phyloP scores from a whole-genome alignment of 139 green algal species.

The Chlamydomonas incerta region DNA sequence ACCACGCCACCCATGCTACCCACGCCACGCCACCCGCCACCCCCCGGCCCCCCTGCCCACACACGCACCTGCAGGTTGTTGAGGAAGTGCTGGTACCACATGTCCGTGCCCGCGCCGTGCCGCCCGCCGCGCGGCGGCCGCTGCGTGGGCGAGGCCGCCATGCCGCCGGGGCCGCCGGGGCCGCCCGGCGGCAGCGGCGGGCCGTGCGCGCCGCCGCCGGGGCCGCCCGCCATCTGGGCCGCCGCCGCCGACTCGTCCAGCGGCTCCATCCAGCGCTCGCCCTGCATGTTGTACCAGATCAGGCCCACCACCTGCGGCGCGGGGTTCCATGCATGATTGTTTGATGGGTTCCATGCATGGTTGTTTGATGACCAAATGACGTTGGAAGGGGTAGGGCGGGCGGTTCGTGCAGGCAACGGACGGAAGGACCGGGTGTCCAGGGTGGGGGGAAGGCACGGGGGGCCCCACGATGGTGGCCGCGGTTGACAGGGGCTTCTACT shows the following conservation, averaged over 20 bases:
- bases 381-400: no score
- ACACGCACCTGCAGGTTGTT: slow-evolving; percentile 12
- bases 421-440: no score
- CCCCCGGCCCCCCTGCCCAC: background rate
- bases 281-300: slow-evolving; percentile 77
- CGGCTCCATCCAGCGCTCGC: slow-evolving; percentile 76
- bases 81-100: slow-evolving; percentile 35
- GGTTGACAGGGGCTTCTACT: no score
- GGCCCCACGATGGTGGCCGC: no score
- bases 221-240: background rate
- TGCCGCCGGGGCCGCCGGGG: background rate
- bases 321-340: no score
- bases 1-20: no score
- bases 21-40: no score
- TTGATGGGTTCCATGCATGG: no score
- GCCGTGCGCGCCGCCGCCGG: background rate
- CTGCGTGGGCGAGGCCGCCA: background rate
- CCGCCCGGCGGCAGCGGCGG: background rate
- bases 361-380: no score
- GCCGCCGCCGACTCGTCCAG: slow-evolving; percentile 44
- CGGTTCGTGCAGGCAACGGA: no score
- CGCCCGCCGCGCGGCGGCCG: background rate
- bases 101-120: background rate
- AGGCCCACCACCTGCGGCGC: slow-evolving; percentile 68
- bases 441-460: no score